Evolutionary conservation across 139 green algal genomes (phyloP), one percentile per base, ranked within the genome.

Genomic region (Chlorella sp.): DNA sequence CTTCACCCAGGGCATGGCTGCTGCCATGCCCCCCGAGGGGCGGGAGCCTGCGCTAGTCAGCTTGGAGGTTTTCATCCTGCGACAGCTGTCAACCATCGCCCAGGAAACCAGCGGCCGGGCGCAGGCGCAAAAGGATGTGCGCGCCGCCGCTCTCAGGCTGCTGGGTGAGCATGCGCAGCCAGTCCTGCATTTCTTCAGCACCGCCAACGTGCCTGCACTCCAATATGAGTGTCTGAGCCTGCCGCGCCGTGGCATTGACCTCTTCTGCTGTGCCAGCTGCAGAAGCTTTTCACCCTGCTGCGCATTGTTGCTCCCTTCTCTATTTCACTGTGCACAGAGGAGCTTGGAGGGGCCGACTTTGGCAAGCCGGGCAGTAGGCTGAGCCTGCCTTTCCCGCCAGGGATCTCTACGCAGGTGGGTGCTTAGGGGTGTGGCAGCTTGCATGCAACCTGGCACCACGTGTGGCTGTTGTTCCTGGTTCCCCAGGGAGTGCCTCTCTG

Each of bases 121-220:
- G 70, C 91, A 94, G 69, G 93, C 97, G 41, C 85, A 89, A 41
- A 89, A 88, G 38, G 91, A 93, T 39, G 87, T 98, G 11, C 85
- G 93, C 0, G 92, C 95, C 21, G 70, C 87, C 0, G 96, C 94
- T 85, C 88, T 95, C 87, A 82, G 67, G 20, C 92, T 96, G 21
- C 87, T 97, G 4, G 91, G 91, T 93, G 75, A 72, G 87, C 32
- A 20, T 2, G 26, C 17, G n/a, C 20, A 69, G 25, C 26, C 63
- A 69, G 28, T n/a, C n/a, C n/a, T n/a, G 63, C 32, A 56, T 21
- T 38, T 57, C 69, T 36, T 18, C 17, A 73, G 72, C n/a, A n/a
- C n/a, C n/a, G n/a, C n/a, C n/a, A n/a, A n/a, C n/a, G n/a, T n/a
- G n/a, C n/a, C n/a, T n/a, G n/a, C n/a, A n/a, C n/a, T n/a, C n/a